Percentiles rank a stretch among this genome's conserved stretches.
phyloP scores from a whole-genome alignment of 2,329 filamentous ascomycete species.

The Aureobasidium namibiae region DNA sequence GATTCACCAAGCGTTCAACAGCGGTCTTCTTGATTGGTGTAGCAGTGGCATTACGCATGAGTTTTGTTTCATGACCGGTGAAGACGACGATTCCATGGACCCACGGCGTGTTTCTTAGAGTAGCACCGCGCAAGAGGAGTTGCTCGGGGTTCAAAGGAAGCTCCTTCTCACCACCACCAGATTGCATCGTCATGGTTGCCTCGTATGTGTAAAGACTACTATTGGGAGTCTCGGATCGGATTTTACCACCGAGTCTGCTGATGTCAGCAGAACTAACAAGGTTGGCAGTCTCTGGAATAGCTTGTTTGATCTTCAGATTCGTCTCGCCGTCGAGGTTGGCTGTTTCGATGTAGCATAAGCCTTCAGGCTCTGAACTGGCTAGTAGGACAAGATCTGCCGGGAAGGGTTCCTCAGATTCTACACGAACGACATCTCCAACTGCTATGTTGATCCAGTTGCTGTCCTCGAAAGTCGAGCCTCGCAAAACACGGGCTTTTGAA shows the following conservation, averaged over 20 bases:
- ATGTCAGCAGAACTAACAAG: constrained; percentile 82
- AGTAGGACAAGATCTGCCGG: constrained; percentile 88
- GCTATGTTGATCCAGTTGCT: constrained; percentile 89
- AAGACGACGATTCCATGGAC: constrained; percentile 94
- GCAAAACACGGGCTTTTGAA: constrained; percentile 73
- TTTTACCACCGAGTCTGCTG: constrained; percentile 72
- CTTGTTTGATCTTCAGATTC: constrained; percentile 98
- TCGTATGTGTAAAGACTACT: constrained; percentile 98
- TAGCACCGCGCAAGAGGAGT: constrained; percentile 84
- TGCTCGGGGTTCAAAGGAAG: constrained; percentile 85
- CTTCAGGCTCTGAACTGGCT: constrained; percentile 93
- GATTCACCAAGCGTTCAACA: constrained; percentile 88
- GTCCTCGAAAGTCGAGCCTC: constrained; percentile 75
- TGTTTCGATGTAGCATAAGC: constrained; percentile 96
- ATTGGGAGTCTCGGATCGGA: constrained; percentile 95
- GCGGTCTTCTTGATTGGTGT: constrained; percentile 96
- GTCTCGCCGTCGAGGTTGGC: constrained; percentile 97
- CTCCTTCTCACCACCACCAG: constrained; percentile 88
- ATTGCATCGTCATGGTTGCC: constrained; percentile 83
- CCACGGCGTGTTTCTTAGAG: constrained; percentile 93
- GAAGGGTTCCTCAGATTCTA: constrained; percentile 91
- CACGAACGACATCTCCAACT: constrained; percentile 85
- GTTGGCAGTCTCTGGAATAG: constrained; percentile 79
- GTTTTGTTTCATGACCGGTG: constrained; percentile 94
- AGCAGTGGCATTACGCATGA: constrained; percentile 97